phyloP scores from a whole-genome alignment of 257 asterid species.

The Solanum tarijense region DNA sequence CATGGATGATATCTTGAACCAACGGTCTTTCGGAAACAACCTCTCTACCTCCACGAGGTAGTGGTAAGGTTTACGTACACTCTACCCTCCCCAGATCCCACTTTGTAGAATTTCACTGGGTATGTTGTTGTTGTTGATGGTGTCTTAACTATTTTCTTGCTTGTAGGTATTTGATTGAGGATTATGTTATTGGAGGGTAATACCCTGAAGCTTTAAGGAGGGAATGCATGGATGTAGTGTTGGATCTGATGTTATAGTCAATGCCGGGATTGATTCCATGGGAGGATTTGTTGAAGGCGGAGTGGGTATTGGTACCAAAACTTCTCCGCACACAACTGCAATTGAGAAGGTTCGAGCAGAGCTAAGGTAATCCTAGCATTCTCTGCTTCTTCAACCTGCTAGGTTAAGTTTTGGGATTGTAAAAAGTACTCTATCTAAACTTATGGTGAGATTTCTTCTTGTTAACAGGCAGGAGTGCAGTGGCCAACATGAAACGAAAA shows the following conservation, averaged over 20 bases:
- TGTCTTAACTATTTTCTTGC: not conserved
- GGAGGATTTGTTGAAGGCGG: conserved; percentile 87
- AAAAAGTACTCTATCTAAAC: not conserved
- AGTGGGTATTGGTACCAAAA: conserved; percentile 49
- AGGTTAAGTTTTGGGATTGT: not conserved
- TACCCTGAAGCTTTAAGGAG: conserved; percentile 25
- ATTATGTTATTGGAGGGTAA: conserved; percentile 30
- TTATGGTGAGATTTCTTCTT: conserved; percentile 6
- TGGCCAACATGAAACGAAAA: conserved; percentile 56
- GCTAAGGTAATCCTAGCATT: conserved; percentile 48
- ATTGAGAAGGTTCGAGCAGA: conserved; percentile 77
- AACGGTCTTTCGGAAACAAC: not conserved
- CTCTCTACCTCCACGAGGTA: not conserved
- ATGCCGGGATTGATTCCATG: conserved; percentile 93
- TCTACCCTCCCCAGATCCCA: not conserved
- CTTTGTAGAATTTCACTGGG: not conserved
- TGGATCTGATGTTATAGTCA: conserved; percentile 58
- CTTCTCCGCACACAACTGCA: conserved; percentile 54
- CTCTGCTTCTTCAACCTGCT: conserved; percentile 2
- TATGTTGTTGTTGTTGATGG: not conserved
- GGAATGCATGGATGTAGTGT: conserved; percentile 76
- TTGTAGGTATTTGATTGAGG: conserved; percentile 23
- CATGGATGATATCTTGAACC: not conserved
- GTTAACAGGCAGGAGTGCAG: conserved; percentile 71
- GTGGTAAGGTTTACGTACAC: not conserved